These are phyloP conservation scores for Desmodesmus armatus DNA, from an alignment of 139 green algal genomes.

Conservation along the genomic window DNA sequence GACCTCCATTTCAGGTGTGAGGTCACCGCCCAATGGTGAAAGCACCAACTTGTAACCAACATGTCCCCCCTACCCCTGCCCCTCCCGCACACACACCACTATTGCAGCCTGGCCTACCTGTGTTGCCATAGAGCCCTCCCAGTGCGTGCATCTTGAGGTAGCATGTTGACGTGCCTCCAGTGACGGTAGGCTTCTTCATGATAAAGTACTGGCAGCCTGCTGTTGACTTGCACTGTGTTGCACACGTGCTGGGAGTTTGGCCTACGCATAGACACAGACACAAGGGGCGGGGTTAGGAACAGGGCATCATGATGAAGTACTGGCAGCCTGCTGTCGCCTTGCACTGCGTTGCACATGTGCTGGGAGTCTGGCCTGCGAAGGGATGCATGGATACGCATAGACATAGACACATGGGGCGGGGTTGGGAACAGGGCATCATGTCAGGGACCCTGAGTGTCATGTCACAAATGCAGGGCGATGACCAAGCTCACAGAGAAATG, in stretches of 20 bases:
- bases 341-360: conserved; percentile 19
- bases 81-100: not conserved
- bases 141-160: conserved; percentile 45
- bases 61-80: too few relatives aligned
- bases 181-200: conserved; percentile 9
- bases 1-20: too few relatives aligned
- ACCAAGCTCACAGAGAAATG: too few relatives aligned
- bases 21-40: too few relatives aligned
- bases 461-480: too few relatives aligned
- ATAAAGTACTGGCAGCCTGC: conserved; percentile 35
- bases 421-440: too few relatives aligned
- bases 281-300: too few relatives aligned
- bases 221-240: conserved; percentile 24
- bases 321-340: conserved; percentile 40
- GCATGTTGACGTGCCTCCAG: conserved; percentile 12
- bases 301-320: conserved; percentile 25
- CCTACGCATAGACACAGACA: too few relatives aligned
- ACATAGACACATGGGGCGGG: too few relatives aligned
- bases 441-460: too few relatives aligned
- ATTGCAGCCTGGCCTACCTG: not conserved
- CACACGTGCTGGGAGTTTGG: conserved; percentile 7
- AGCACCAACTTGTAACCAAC: too few relatives aligned
- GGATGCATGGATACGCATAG: too few relatives aligned
- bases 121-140: conserved; percentile 24
- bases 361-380: not conserved